Evolutionary conservation across 2,329 filamentous ascomycete species (phyloP), one percentile per base, ranked within the genome.

Genomic region (Emmonsiellopsis sp.): DNA sequence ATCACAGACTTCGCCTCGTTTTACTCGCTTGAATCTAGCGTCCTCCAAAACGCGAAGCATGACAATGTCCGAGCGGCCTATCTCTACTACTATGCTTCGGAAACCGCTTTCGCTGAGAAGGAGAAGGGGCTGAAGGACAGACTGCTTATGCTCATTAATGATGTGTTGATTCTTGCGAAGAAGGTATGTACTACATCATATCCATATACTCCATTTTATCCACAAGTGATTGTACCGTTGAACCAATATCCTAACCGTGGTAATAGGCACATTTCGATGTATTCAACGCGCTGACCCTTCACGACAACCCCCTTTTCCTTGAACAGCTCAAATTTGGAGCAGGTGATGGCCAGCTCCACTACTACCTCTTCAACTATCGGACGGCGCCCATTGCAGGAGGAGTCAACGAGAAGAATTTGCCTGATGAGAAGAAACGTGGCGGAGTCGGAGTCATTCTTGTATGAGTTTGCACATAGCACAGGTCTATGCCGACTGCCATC

Each of bases 1-100:
- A 88, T 98, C 65, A 96, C 89, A 38, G 93, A 98, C 72, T 96
- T 95, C 74, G 86, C 96, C 74, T 96, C 90, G 38, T 98, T 97
- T 75, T 98, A 97, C 77, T 85, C 84, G 66, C 85, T 98, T 35
- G 90, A 95, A 68, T 95, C 90, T 13, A 93, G 89, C 1, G 87
- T 96, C 55, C 94, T 98, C 63, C 84, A 86, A 61, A 83, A 89
- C 65, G 75, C 81, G 45, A 87, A 87, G 68, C 86, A 95, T 73
- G 80, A 83, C 55, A 82, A 83, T 54, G 84, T 98, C 64, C 86
- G 85, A 60, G 93, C 92, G 3, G 93, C 93, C 32, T 98, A 98
- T 72, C 81, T 97, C 53, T 98, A 92, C 76, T 98, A 98, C 78
- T 98, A 98, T 68, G 93, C 88, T 54, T 87, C 86, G 6, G 89